Base-by-base conservation (phyloP, 2,329 filamentous ascomycete genomes). In the Colletotrichum karsti region DNA sequence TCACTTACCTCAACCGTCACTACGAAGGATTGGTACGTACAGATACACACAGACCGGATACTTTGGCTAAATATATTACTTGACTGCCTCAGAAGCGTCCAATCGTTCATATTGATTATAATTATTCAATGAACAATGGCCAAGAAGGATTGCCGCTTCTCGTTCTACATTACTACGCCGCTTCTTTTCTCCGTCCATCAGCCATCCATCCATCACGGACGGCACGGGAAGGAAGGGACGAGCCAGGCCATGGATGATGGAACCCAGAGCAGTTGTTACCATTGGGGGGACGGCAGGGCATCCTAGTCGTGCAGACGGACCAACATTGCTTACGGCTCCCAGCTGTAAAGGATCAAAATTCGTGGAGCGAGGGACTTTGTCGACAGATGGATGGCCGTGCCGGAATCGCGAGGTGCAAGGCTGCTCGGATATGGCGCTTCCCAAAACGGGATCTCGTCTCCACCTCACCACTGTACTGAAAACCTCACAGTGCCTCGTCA, bases 151-250 rank as follows among this genome's bases (percentile, higher is more conserved):
- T 30, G 6, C 28, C 28, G 28, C 28, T 30, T 30, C 28, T 30
- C 28, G 9, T 30, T 30, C 28, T 9, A 30, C 28, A 5, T 30
- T 30, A n/a, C n/a, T n/a, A n/a, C n/a, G n/a, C n/a, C 28, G 15
- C 33, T 30, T 42, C 53, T 10, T 3, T 57, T 30, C 35, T 12
- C 39, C 37, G 12, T 18, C 24, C 35, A 24, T 37, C 37, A 33
- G 35, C 26, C 24, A 13, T 24, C 26, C 20, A 20, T 44, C 28
- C 44, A 28, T 26, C 18, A 62, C 41, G 30, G 61, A 54, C 56
- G 62, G 62, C 55, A 54, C 63, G 63, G 62, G 63, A 65, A 60
- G 60, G 60, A 63, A 63, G 55, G 61, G 53, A 50, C 61, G 61
- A 57, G 42, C 51, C 42, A 63, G 42, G 15, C 9, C 46, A 51